phyloP scores from a whole-genome alignment of 225 moss, liverwort and hornwort genomes.

The Marchantia paleacea region DNA sequence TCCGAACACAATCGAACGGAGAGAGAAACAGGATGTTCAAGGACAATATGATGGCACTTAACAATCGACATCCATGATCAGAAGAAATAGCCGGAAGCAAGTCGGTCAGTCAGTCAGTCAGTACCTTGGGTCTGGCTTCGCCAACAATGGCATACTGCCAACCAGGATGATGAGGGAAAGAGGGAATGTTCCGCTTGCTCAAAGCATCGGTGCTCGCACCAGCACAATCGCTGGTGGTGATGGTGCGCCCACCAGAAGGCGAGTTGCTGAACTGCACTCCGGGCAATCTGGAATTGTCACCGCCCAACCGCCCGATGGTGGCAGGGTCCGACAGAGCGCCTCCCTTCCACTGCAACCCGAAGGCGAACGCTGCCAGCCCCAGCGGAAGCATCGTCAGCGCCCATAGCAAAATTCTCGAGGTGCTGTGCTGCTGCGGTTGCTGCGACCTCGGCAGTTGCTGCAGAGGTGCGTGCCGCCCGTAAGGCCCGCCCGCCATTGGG shows the following conservation, averaged over 20 bases:
- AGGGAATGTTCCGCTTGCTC: conserved; percentile 42
- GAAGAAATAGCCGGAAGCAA: not conserved
- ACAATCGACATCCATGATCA: not conserved
- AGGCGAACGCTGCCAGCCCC: conserved; percentile 83
- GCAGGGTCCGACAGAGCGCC: conserved; percentile 64
- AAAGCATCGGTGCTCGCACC: conserved; percentile 32
- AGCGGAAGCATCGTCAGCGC: conserved; percentile 57
- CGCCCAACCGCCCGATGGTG: conserved; percentile 59
- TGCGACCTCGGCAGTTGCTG: conserved; percentile 32
- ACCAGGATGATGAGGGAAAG: conserved; percentile 83
- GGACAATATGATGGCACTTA: not conserved
- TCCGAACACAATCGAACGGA: not conserved
- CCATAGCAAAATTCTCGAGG: conserved; percentile 35
- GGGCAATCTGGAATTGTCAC: conserved; percentile 71
- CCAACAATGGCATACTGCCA: conserved; percentile 79
- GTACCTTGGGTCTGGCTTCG: conserved; percentile 67
- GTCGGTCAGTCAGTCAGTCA: not conserved
- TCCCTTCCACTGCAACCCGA: conserved; percentile 91
- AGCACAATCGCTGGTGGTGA: conserved; percentile 53
- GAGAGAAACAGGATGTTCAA: not conserved
- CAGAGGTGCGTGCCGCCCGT: conserved; percentile 30
- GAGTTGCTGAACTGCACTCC: conserved; percentile 62
- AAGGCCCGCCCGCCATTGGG: conserved; percentile 45
- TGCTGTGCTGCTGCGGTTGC: conserved; percentile 23
- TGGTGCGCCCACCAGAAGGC: conserved; percentile 63